phyloP scores from a whole-genome alignment of 768 basidiomycete species.

The Lyophyllum shimeji region DNA sequence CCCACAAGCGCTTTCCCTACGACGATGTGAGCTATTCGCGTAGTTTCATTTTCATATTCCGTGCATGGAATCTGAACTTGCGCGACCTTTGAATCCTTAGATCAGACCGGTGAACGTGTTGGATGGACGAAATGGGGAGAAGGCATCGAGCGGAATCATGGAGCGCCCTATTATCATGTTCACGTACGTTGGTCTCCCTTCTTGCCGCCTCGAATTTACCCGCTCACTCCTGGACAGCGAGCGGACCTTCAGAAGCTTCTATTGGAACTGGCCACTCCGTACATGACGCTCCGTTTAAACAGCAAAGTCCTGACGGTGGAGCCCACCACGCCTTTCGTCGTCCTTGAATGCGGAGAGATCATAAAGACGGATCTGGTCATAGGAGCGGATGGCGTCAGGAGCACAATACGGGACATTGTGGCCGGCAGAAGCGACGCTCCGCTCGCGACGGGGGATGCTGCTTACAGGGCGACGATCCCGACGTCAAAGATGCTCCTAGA shows the following conservation, averaged over 20 bases:
- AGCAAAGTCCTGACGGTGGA: slow-evolving; percentile 15
- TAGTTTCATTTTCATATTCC: not conserved
- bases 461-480: slow-evolving; percentile 56
- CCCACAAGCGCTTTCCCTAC: slow-evolving; percentile 38
- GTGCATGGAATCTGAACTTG: not conserved
- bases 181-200: slow-evolving; percentile 24
- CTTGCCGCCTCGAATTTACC: slow-evolving; percentile 17
- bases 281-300: slow-evolving; percentile 34
- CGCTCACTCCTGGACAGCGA: slow-evolving; percentile 31
- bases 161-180: slow-evolving; percentile 33
- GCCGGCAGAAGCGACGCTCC: slow-evolving; percentile 47
- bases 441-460: slow-evolving; percentile 60
- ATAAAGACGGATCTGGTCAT: slow-evolving; percentile 44
- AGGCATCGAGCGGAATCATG: slow-evolving; percentile 26
- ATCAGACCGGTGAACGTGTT: slow-evolving; percentile 28
- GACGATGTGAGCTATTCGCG: slow-evolving; percentile 33
- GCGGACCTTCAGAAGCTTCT: slow-evolving; percentile 45
- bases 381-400: slow-evolving; percentile 52
- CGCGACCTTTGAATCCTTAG: slow-evolving; percentile 15
- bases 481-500: slow-evolving; percentile 45
- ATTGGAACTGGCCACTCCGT: slow-evolving; percentile 30
- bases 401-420: slow-evolving; percentile 44
- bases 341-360: slow-evolving; percentile 41
- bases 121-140: slow-evolving; percentile 28
- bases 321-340: slow-evolving; percentile 21